Evolutionary conservation across 257 asterid genomes (phyloP).

Genomic region (Fraxinus anomala): DNA sequence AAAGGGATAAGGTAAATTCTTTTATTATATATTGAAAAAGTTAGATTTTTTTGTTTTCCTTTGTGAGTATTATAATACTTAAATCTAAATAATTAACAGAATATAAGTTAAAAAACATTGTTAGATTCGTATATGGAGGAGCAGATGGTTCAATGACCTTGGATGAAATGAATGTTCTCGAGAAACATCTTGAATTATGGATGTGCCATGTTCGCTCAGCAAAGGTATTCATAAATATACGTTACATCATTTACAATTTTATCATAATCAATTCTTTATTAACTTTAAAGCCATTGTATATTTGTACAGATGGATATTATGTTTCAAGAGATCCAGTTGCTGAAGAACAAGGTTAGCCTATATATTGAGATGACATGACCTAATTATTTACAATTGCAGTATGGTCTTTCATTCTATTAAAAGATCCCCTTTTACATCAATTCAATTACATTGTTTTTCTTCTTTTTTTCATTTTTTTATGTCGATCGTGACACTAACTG

Average conservation of each 20-base stretch:
- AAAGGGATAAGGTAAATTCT: slow-evolving; percentile 65
- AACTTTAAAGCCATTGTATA: not conserved
- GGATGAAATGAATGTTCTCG: slow-evolving; percentile 64
- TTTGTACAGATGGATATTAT: slow-evolving; percentile 70
- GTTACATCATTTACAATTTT: not conserved
- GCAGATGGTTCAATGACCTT: slow-evolving; percentile 69
- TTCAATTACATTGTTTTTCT: not conserved
- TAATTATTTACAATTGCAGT: not conserved
- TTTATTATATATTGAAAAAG: not conserved
- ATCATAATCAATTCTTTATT: not conserved
- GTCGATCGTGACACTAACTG: too few species aligned
- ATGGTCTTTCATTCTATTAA: not conserved
- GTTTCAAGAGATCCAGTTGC: slow-evolving; percentile 83
- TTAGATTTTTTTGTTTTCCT: too few species aligned
- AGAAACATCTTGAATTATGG: slow-evolving; percentile 78
- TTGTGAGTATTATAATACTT: not conserved
- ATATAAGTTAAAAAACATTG: not conserved
- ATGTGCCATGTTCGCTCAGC: slow-evolving; percentile 75
- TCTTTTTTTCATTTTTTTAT: not conserved
- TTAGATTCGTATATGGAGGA: slow-evolving; percentile 75
- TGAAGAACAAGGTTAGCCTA: slow-evolving; percentile 72
- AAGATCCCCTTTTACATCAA: not conserved
- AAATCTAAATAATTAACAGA: not conserved
- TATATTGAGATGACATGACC: not conserved
- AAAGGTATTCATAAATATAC: slow-evolving; percentile 52